Percentiles rank a stretch among this genome's conserved stretches.
Conservation (phyloP, 495 filamentous ascomycete genomes). For the Filosporella fistucella region DNA sequence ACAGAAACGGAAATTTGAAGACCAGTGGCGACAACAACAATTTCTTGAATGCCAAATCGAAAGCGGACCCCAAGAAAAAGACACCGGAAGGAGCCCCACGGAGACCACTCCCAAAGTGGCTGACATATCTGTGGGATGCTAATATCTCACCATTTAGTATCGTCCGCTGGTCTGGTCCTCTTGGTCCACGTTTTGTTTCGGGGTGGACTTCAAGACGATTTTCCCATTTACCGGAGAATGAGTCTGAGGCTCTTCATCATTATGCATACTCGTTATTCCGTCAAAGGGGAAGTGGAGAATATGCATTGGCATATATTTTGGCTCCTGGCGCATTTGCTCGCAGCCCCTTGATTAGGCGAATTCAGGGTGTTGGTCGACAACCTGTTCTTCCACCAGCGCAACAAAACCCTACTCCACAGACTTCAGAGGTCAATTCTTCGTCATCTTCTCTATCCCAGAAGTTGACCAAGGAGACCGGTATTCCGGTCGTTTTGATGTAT, state of each 20-base stretch:
- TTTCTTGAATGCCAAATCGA: conserved; percentile 47
- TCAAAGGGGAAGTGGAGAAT: conserved; percentile 89
- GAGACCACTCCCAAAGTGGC: conserved; percentile 73
- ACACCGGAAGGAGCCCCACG: conserved; percentile 30
- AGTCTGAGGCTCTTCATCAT: conserved; percentile 79
- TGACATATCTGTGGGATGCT: conserved; percentile 91
- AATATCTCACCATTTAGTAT: conserved; percentile 94
- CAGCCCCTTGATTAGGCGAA: conserved; percentile 78
- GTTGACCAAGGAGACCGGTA: conserved; percentile 59
- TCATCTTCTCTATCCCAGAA: conserved; percentile 15
- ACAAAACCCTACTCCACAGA: conserved; percentile 9
- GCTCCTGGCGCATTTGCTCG: conserved; percentile 92
- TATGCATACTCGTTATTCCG: conserved; percentile 96
- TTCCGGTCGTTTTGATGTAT: conserved; percentile 90
- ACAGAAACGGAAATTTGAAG: conserved; percentile 18
- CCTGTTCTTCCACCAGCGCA: conserved; percentile 26
- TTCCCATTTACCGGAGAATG: conserved; percentile 75
- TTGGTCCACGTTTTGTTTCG: conserved; percentile 87
- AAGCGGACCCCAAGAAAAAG: conserved; percentile 24
- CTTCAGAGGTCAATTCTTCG: conserved; percentile 15
- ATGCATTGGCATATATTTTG: conserved; percentile 86
- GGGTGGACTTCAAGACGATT: conserved; percentile 94
- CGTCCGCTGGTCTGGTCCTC: conserved; percentile 82
- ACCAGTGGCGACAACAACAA: conserved; percentile 51
- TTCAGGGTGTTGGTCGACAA: conserved; percentile 80